Percentiles rank a stretch among this genome's conserved stretches.
These are phyloP conservation scores for Lachnellula cervina DNA, from an alignment of 2,329 filamentous ascomycete genomes.

Conservation along the genomic window DNA sequence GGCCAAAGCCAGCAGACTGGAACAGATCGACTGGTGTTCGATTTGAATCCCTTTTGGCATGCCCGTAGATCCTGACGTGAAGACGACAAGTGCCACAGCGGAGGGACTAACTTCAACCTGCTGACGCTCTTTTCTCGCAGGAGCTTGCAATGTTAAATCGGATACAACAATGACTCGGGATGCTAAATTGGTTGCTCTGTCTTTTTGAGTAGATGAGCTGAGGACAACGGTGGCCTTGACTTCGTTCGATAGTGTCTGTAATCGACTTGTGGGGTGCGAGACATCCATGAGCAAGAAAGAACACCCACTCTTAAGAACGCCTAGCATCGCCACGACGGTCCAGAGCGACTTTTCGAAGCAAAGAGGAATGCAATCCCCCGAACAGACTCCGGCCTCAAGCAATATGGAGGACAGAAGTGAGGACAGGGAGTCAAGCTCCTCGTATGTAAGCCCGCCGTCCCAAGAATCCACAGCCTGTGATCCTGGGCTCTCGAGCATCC, in stretches of 20 bases:
- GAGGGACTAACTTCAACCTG: too few relatives aligned
- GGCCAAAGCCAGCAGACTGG: slow-evolving; percentile 6
- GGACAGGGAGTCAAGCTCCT: too few relatives aligned
- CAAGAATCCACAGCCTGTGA: too few relatives aligned
- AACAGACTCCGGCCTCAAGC: too few relatives aligned
- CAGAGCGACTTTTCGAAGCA: background rate
- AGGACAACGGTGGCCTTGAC: background rate
- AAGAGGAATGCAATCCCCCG: background rate
- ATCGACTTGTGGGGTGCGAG: background rate
- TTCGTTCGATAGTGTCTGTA: background rate
- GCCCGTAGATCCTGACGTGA: slow-evolving; percentile 30
- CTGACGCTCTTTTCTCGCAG: too few relatives aligned
- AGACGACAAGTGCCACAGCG: slow-evolving; percentile 4
- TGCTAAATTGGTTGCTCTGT: too few relatives aligned
- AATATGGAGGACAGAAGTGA: too few relatives aligned
- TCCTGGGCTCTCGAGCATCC: too few relatives aligned
- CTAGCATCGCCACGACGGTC: background rate
- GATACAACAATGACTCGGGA: too few relatives aligned
- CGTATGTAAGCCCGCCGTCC: too few relatives aligned
- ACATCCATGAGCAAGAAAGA: background rate
- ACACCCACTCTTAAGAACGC: background rate
- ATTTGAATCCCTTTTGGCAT: slow-evolving; percentile 19
- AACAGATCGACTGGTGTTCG: slow-evolving; percentile 13
- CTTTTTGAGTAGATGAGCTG: background rate
- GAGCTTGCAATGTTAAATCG: too few relatives aligned